Evolutionary conservation across 2,329 filamentous ascomycete species (phyloP).

Genomic region (Coleophoma crateriformis): DNA sequence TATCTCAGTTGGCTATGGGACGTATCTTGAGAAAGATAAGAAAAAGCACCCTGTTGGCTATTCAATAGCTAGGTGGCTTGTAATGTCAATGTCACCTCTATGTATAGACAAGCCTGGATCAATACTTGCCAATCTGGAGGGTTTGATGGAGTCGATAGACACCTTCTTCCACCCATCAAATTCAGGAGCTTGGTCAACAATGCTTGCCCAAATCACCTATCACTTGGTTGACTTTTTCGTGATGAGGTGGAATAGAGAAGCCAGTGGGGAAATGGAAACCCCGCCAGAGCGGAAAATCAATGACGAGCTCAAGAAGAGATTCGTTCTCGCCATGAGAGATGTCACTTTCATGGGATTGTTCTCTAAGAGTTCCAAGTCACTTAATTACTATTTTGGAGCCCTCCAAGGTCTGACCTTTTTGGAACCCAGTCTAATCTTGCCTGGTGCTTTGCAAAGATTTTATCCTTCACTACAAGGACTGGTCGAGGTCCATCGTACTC

Average conservation of each 20-base stretch:
- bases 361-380: conserved; percentile 86
- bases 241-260: conserved; percentile 94
- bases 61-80: conserved; percentile 87
- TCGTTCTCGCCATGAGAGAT: conserved; percentile 83
- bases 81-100: conserved; percentile 84
- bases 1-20: conserved; percentile 72
- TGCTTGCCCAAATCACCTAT: conserved; percentile 83
- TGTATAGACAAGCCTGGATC: conserved; percentile 75
- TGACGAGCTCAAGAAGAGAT: conserved; percentile 75
- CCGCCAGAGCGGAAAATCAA: conserved; percentile 76
- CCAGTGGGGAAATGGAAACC: conserved; percentile 84
- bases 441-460: conserved; percentile 89
- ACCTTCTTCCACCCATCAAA: conserved; percentile 99
- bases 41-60: conserved; percentile 91
- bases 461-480: conserved; percentile 95
- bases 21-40: conserved; percentile 86
- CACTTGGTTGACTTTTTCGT: conserved; percentile 95
- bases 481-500: conserved; percentile 94
- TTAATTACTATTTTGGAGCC: conserved; percentile 86
- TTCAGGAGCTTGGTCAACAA: conserved; percentile 84
- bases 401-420: conserved; percentile 85
- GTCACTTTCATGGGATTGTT: conserved; percentile 98
- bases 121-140: conserved; percentile 79
- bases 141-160: conserved; percentile 88
- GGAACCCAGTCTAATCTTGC: conserved; percentile 86